Evolutionary conservation across 2,329 filamentous ascomycete genomes (phyloP), one percentile per base, ranked within the genome.

Genomic region (Dryadomyces sulphureus): DNA sequence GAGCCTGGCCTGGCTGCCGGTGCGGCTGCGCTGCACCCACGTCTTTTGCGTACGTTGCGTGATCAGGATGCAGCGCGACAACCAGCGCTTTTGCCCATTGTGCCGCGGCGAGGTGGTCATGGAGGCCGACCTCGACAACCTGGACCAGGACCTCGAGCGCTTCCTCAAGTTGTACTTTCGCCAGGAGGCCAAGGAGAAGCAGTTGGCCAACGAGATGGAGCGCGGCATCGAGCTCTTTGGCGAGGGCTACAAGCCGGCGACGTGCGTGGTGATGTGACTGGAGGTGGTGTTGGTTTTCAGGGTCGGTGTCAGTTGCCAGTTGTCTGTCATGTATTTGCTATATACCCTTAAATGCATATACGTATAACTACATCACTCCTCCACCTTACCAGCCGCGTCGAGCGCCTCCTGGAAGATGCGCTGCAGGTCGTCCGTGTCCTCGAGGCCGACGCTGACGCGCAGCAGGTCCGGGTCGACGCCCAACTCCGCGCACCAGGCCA

Each of bases 361-460:
- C 25, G n/a, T n/a, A n/a, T n/a, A n/a, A n/a, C n/a, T n/a, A n/a
- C n/a, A 30, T 30, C 27, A 24, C 16, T 39, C 46, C 9, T 42
- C 42, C 16, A 52, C 54, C 45, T 66, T 36, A 7, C 7, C 65
- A 0, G 72, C 73, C 5, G 76, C 81, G 46, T 73, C 67, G 49
- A 96, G 66, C n/a, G 90, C 90, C 43, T 60, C 67, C 48, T 70
- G 63, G 56, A 96, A 84, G 17, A 72, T 73, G 14, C 61, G 62
- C 27, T 73, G 70, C 54, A 96, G 62, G 48, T 79, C 73, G 21
- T 70, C 66, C 1, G 78, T 73, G 50, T 92, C 84, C 60, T 98
- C 92, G 44, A 98, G 63, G 0, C 92, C 92, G 45, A 96, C 84
- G 57, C 89, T 95, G 53, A 96, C 77, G 38, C 92, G 75, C 41